A percentile compares a stretch with the other conserved stretches of the same genome.
Evolutionary conservation across 1,139 yeast genomes (phyloP).

Genomic region (Pichia sp.): DNA sequence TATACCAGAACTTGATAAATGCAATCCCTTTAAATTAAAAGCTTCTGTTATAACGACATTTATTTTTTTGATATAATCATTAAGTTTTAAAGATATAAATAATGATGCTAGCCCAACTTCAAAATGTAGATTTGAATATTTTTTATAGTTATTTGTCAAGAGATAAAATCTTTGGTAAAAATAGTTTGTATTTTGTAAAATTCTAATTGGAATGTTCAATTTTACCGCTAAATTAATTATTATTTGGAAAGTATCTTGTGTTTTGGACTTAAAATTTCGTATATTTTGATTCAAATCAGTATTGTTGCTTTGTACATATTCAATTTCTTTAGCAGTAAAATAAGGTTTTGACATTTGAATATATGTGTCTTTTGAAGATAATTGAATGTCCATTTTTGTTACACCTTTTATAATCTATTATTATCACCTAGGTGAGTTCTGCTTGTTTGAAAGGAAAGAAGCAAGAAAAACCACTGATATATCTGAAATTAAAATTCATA

Average conservation of each 20-base stretch:
- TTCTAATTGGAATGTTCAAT: constrained; percentile 60
- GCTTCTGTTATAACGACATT: constrained; percentile 47
- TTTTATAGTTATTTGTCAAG: constrained; percentile 48
- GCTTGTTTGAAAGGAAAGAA: too few species aligned
- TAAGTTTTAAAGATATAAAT: constrained; percentile 77
- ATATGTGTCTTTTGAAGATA: constrained; percentile 6
- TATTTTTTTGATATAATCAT: constrained; percentile 80
- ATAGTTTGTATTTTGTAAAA: constrained; percentile 61
- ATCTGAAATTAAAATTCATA: too few species aligned
- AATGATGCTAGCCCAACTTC: constrained; percentile 68
- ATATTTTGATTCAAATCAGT: constrained; percentile 34
- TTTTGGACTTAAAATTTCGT: constrained; percentile 39
- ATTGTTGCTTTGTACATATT: constrained; percentile 45
- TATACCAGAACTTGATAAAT: constrained; percentile 30
- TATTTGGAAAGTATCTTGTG: constrained; percentile 49
- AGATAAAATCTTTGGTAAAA: constrained; percentile 67
- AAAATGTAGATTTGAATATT: constrained; percentile 29
- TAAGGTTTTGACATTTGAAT: constrained; percentile 60
- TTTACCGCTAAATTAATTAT: constrained; percentile 46
- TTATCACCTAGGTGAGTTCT: too few species aligned
- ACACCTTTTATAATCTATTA: too few species aligned
- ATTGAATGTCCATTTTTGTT: background rate
- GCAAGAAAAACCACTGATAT: background rate
- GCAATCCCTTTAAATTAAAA: constrained; percentile 27
- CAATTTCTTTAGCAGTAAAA: constrained; percentile 51